Evolutionary conservation across 2,329 filamentous ascomycete species (phyloP), one percentile per base, ranked within the genome.

Genomic region (Fusarium domesticum): DNA sequence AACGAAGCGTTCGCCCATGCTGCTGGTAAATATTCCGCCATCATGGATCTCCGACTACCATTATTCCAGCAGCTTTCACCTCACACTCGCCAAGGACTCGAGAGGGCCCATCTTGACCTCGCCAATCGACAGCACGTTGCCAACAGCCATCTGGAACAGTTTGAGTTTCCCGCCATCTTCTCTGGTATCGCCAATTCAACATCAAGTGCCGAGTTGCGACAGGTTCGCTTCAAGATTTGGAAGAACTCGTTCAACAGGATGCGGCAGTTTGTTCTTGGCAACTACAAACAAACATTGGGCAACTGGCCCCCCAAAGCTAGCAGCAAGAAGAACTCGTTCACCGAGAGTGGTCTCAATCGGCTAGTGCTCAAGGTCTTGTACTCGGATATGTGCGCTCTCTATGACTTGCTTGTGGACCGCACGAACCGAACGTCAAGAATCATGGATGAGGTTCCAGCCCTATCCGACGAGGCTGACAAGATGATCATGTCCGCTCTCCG

Each of bases 1-100:
- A 89, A 88, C 46, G 90, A 96, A 66, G 89, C 89, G 0, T 97
- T 96, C 60, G 83, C 90, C 5, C 93, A 97, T 65, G 89, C 85
- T 1, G 89, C 88, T 8, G 93, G 92, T 38, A 95, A 93, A 66
- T 89, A 92, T 47, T 79, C 87, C 16, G 76, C 89, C 23, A 81
- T 90, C 47, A 76, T 83, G 42, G 73, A 77, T 2, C 69, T 90
- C 36, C 78, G 82, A 34, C 83, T 81, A 38, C 80, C 83, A 0
- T 80, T 93, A 37, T 91, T 83, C 64, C 72, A 76, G 18, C 73
- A 86, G 58, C 79, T 97, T 33, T 87, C 84, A 2, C 66, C 73
- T 0, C 77, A 80, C 50, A 95, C 91, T 0, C 80, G 82, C 35
- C 86, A 89, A 56, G 81, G 87, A n/a, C 73, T 97, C 6, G 89